Evolutionary conservation across 1,284 basidiomycete species (phyloP), one percentile per base, ranked within the genome.

Genomic region (Fomitopsis betulina): DNA sequence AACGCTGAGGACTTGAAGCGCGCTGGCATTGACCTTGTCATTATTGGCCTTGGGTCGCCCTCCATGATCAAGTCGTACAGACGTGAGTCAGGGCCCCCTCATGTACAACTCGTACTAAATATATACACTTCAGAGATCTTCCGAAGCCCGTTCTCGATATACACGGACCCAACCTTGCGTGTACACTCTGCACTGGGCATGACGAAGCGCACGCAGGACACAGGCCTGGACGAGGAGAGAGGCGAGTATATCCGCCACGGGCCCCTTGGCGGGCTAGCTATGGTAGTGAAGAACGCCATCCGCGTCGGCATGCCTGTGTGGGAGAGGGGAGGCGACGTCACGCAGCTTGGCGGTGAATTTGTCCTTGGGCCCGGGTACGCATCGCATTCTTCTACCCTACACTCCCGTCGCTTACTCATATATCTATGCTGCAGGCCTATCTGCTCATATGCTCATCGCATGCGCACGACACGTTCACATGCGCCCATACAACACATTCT

Each of bases 311-410:
- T 93, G 83, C 90, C 91, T 0, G 76, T 94, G 10, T 88, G 85
- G 83, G 86, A 87, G 71, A 85, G 84, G 57, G 90, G 89, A 1
- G 93, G 93, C 0, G 87, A 93, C 67, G 75, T 84, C 49, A 73
- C 78, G 53, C 89, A 94, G 71, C 80, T 96, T 32, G 94, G 94
- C 17, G 94, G 94, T 25, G 94, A 96, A 74, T 95, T 96, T 68
- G 82, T 96, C 27, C 80, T 96, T 55, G 90, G 89, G 25, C 89
- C 90, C 50, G 86, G 85, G 85, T 87, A 58, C 67, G 82, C 68
- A 21, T 6, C 33, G 13, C 21, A n/a, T 56, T 13, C 21, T 47
- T 25, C 33, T 55, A 35, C 54, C 54, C 23, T 32, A 54, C 50
- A 54, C 50, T 62, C 4, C 59, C 70, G n/a, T 58, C 60, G 62